Percentiles rank a stretch among this genome's conserved stretches.
These are phyloP conservation scores for Aurantiochytrium sp. DNA, from an alignment of 108 stramenopile species.

Conservation along the genomic window DNA sequence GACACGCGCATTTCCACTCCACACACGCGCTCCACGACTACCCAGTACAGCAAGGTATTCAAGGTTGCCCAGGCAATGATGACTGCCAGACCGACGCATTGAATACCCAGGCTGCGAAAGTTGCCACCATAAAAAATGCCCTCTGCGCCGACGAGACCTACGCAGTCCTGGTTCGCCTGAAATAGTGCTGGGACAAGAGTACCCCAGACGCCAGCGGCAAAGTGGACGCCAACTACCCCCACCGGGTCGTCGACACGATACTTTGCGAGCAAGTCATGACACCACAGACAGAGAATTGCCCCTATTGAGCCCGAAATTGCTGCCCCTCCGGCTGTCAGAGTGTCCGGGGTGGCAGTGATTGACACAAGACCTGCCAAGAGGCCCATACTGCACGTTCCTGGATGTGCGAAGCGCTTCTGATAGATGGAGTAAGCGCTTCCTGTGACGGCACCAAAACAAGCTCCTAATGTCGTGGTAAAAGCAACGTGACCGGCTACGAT, in stretches of 20 bases:
- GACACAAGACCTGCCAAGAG: conserved; percentile 38
- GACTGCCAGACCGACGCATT: background rate
- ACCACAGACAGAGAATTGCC: background rate
- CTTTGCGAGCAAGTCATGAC: background rate
- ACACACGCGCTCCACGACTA: background rate
- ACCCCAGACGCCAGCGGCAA: background rate
- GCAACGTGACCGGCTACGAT: background rate
- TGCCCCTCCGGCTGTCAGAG: conserved; percentile 14
- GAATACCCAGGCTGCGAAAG: background rate
- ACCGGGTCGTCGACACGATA: conserved; percentile 36
- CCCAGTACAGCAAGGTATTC: background rate
- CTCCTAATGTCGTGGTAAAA: background rate
- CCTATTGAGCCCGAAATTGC: conserved; percentile 6
- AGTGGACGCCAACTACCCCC: conserved; percentile 28
- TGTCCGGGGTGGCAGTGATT: conserved; percentile 41
- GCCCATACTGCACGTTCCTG: background rate
- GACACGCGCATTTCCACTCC: background rate
- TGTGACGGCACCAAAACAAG: background rate
- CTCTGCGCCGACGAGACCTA: background rate
- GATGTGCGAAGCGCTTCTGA: background rate
- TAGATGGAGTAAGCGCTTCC: background rate
- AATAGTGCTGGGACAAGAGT: background rate
- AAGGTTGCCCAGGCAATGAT: background rate
- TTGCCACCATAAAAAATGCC: conserved; percentile 32
- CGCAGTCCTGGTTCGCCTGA: background rate